phyloP scores from a whole-genome alignment of 352 stramenopile genomes.

The Pilasporangium apinafurcum region DNA sequence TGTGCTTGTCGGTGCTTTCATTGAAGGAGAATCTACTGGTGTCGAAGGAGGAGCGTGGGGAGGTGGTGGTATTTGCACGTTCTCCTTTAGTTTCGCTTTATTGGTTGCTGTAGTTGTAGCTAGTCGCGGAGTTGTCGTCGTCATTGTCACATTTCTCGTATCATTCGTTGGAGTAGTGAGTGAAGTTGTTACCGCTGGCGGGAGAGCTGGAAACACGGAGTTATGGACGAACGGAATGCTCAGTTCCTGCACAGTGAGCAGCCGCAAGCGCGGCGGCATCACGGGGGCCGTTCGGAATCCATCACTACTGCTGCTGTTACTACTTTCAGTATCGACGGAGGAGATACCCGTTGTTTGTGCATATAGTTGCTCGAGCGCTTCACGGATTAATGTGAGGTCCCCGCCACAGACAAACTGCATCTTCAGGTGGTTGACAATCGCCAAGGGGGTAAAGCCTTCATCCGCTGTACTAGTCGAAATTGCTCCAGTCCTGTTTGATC shows the following conservation, averaged over 20 bases:
- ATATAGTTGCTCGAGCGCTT: constrained; percentile 3
- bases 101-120: no score
- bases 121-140: constrained; percentile 1
- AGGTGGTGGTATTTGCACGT: no score
- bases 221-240: not conserved
- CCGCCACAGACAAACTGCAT: constrained; percentile 24
- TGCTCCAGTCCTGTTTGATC: constrained; percentile 6
- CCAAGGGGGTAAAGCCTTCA: constrained; percentile 8
- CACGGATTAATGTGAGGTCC: constrained; percentile 16
- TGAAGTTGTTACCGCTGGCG: no score
- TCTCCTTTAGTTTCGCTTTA: no score
- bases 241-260: not conserved
- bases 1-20: no score
- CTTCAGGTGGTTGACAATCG: constrained; percentile 21
- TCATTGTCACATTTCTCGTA: constrained; percentile 5
- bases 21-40: no score
- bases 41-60: no score
- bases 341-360: not conserved
- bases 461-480: not conserved
- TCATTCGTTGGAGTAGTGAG: constrained; percentile 3
- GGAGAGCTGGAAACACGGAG: no score
- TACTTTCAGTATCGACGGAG: not conserved
- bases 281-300: not conserved
- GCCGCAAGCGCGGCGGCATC: no score
- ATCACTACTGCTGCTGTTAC: not conserved